Conservation (phyloP, 2,329 filamentous ascomycete genomes). For the Penicillium sp. region DNA sequence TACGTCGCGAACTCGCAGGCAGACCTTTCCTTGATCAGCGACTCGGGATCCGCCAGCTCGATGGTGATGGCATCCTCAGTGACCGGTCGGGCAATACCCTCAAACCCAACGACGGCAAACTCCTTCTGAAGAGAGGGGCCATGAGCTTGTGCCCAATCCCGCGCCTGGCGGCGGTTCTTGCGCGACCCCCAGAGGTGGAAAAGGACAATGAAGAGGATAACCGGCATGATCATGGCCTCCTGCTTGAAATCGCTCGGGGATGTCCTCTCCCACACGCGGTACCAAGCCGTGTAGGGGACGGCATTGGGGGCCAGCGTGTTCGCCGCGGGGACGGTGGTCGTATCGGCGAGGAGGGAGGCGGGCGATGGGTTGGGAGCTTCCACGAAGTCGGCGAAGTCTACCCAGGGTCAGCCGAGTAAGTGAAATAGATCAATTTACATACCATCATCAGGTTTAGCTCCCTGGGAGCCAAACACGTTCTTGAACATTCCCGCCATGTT, state of each 20-base stretch:
- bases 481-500: slow-evolving; percentile 41
- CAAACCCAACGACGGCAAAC: slow-evolving; percentile 83
- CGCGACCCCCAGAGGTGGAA: slow-evolving; percentile 78
- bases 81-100: slow-evolving; percentile 48
- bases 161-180: slow-evolving; percentile 75
- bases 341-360: slow-evolving; percentile 45
- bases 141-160: slow-evolving; percentile 74
- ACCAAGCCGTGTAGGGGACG: slow-evolving; percentile 87
- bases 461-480: slow-evolving; percentile 39
- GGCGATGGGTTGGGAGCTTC: slow-evolving; percentile 65
- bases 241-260: slow-evolving; percentile 77
- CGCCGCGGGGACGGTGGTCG: slow-evolving; percentile 42
- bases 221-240: slow-evolving; percentile 75
- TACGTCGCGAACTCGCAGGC: slow-evolving; percentile 84
- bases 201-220: slow-evolving; percentile 69
- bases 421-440: slow-evolving; percentile 17
- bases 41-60: slow-evolving; percentile 50
- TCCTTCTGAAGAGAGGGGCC: slow-evolving; percentile 69
- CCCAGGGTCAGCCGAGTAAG: slow-evolving; percentile 13
- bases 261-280: slow-evolving; percentile 90
- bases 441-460: slow-evolving; percentile 38
- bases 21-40: slow-evolving; percentile 77
- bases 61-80: slow-evolving; percentile 43
- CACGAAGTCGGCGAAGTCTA: slow-evolving; percentile 94
- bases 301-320: slow-evolving; percentile 49